Conservation (phyloP, 257 asterid genomes). For the Jacaranda copaia region DNA sequence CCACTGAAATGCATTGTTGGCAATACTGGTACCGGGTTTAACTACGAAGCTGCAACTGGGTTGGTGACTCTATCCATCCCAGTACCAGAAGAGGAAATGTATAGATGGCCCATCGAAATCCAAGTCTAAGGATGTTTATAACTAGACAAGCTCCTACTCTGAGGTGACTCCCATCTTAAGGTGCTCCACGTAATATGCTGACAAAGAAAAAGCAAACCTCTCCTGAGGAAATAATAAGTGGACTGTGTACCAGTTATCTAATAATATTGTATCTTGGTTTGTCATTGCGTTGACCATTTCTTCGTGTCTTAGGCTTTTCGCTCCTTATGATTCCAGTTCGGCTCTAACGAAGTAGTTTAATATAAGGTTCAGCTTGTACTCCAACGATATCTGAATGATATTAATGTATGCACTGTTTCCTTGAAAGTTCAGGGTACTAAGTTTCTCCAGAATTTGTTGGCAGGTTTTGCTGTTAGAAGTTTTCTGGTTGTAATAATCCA, state of each 20-base stretch:
- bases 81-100: conserved; percentile 68
- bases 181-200: background rate
- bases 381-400: too few relatives aligned
- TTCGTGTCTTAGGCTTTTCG: background rate
- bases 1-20: conserved; percentile 72
- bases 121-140: conserved; percentile 47
- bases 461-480: too few relatives aligned
- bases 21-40: conserved; percentile 48
- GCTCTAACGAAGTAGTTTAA: background rate
- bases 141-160: background rate
- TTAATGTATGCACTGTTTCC: too few relatives aligned
- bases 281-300: background rate
- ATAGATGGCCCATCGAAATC: conserved; percentile 70
- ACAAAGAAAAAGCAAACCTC: too few relatives aligned
- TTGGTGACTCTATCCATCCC: conserved; percentile 62
- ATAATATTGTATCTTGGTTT: conserved; percentile 4
- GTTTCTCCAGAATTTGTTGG: too few relatives aligned
- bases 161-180: background rate
- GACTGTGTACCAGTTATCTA: conserved; percentile 25
- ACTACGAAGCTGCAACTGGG: conserved; percentile 60
- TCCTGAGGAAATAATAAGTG: conserved; percentile 33
- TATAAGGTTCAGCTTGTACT: background rate
- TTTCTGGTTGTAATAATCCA: too few relatives aligned
- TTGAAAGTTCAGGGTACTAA: too few relatives aligned
- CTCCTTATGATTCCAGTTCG: background rate